phyloP scores from a whole-genome alignment of 176 grass and related monocot genomes.

The Stipa capillata region DNA sequence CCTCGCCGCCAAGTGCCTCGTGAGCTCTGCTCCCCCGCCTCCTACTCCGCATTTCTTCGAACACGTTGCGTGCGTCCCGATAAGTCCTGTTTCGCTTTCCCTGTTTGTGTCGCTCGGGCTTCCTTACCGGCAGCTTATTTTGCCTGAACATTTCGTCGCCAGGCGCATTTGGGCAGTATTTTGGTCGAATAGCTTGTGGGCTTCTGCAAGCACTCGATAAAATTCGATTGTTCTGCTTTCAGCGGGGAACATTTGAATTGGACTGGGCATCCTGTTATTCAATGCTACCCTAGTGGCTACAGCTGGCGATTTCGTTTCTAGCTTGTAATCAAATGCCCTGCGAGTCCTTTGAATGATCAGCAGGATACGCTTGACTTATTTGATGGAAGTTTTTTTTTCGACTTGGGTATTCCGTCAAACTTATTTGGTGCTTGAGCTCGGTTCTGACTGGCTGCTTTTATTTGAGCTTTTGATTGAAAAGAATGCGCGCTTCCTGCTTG shows the following conservation, averaged over 20 bases:
- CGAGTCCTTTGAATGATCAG: not conserved
- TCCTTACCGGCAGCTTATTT: not conserved
- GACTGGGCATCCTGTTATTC: not conserved
- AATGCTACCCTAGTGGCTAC: not conserved
- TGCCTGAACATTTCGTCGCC: not conserved
- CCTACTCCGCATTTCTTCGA: not conserved
- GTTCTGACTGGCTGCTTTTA: not conserved
- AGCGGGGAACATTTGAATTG: not conserved
- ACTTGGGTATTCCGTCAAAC: not conserved
- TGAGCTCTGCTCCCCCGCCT: too few species aligned
- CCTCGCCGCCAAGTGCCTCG: conserved; percentile 93
- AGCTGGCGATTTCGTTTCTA: not conserved
- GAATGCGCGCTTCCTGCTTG: not conserved
- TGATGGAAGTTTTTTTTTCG: too few species aligned
- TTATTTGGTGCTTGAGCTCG: not conserved
- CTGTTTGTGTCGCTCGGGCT: not conserved
- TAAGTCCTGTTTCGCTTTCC: not conserved
- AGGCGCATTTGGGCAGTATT: not conserved
- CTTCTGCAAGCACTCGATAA: too few species aligned
- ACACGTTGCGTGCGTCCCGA: not conserved
- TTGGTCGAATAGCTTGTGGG: not conserved
- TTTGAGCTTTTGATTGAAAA: not conserved
- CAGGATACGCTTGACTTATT: not conserved
- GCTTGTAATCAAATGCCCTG: not conserved
- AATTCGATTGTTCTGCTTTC: not conserved